A percentile compares a stretch with the other conserved stretches of the same genome.
Evolutionary conservation across 2,329 filamentous ascomycete genomes (phyloP).

Genomic region (Xylaria sp.): DNA sequence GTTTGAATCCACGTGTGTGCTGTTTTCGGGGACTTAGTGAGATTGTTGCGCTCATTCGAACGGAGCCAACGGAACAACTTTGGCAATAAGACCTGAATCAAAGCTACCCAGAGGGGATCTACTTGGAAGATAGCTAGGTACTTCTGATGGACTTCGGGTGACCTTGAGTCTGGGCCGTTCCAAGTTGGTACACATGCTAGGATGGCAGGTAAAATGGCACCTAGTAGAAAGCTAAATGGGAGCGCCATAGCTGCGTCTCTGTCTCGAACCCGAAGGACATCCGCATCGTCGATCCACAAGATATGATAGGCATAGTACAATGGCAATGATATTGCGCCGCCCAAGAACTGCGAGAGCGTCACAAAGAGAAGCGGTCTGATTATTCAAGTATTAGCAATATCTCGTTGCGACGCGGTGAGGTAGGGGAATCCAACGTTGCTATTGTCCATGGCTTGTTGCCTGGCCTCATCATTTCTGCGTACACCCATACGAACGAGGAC

Average conservation of each 20-base stretch:
- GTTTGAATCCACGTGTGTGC: constrained; percentile 29
- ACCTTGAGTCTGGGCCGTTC: constrained; percentile 29
- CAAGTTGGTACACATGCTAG: constrained; percentile 35
- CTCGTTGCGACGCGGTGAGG: background rate
- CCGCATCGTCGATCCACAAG: constrained; percentile 28
- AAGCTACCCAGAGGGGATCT: constrained; percentile 34
- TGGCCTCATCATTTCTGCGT: constrained; percentile 33
- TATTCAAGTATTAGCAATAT: constrained; percentile 14
- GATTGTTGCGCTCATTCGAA: background rate
- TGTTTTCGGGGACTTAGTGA: background rate
- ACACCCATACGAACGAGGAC: constrained; percentile 38
- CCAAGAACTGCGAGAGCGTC: constrained; percentile 35
- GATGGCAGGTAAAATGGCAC: constrained; percentile 33
- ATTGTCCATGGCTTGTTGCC: constrained; percentile 33
- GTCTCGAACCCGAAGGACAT: constrained; percentile 26
- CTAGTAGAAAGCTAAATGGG: constrained; percentile 35
- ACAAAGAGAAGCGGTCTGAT: constrained; percentile 35
- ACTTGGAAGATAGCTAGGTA: constrained; percentile 35
- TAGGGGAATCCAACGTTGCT: constrained; percentile 23
- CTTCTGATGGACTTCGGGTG: constrained; percentile 31
- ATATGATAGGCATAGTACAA: constrained; percentile 36
- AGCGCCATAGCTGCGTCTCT: constrained; percentile 27
- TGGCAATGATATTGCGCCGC: constrained; percentile 36
- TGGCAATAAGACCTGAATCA: constrained; percentile 18
- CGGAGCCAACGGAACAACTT: constrained; percentile 13